Evolutionary conservation across 305 asterid species (phyloP), one percentile per base, ranked within the genome.

Genomic region (Fraxinus xanthoxyloides): DNA sequence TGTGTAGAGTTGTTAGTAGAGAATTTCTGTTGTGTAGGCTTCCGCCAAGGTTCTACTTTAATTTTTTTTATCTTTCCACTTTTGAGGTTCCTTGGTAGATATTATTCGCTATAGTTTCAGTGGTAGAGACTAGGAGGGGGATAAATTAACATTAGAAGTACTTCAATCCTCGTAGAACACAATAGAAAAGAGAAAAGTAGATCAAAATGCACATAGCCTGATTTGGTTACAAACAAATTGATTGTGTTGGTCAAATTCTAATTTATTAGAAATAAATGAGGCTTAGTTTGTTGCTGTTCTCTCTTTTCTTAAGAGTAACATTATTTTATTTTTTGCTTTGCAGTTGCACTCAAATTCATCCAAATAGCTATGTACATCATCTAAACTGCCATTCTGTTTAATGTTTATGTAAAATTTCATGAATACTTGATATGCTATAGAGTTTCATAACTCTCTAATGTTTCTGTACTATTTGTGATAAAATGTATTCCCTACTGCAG

Each of bases 401-500:
- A 80, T 74, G 38, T 73, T 76, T 26, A 28, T 72, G 81, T 38
- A 35, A 31, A 8, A 35, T 79, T 72, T 59, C 43, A n/a, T n/a
- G n/a, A n/a, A n/a, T n/a, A n/a, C 23, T 21, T 61, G 31, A 21
- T 26, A 51, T 80, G 72, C 51, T 17, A n/a, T 54, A 15, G 19
- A 48, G 54, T 56, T 75, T 81, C 31, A 12, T 35, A 65, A 80
- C 74, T 36, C 72, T 82, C 35, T 7, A 21, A 17, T 21, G 10
- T 61, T 77, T 69, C 40, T 84, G 36, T 23, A 34, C 21, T 48
- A 24, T 34, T 43, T 73, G 80, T 75, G 34, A 15, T 32, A 77
- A 32, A 56, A 67, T 72, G 59, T 84, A 72, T 83, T 82, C 67
- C 82, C 76, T 89, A 69, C 84, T 80, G 85, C 95, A 95, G 99